phyloP scores from a whole-genome alignment of 2,329 filamentous ascomycete species.

The Aspergillus caelatus region DNA sequence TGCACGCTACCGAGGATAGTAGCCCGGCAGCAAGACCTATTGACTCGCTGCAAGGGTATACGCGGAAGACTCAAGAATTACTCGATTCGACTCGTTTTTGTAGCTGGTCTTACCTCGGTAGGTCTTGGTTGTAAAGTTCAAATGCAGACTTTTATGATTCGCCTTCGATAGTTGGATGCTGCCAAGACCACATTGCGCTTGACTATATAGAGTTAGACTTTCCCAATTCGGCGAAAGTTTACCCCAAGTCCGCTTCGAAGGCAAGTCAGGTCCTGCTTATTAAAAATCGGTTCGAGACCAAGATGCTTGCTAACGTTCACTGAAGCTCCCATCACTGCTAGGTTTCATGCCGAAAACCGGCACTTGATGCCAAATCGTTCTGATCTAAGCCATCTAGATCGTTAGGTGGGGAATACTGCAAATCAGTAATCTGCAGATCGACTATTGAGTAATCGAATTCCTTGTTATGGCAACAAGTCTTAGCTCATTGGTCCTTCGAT shows the following conservation, averaged over 20 bases:
- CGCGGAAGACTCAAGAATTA: too few species aligned
- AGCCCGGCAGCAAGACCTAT: too few species aligned
- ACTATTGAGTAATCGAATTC: not conserved
- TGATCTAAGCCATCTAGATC: not conserved
- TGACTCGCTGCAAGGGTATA: too few species aligned
- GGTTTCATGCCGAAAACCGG: not conserved
- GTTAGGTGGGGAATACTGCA: not conserved
- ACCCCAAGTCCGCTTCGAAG: not conserved
- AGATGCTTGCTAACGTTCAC: not conserved
- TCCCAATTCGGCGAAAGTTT: not conserved
- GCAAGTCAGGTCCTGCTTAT: not conserved
- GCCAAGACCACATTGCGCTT: not conserved
- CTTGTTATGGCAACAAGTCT: not conserved
- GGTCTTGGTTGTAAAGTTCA: not conserved
- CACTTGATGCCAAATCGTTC: not conserved
- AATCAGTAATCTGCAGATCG: not conserved
- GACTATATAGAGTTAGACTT: not conserved
- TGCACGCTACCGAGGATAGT: too few species aligned
- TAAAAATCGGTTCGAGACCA: not conserved
- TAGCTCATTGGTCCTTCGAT: not conserved
- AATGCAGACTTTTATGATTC: not conserved
- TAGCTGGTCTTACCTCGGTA: not conserved
- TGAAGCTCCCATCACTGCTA: not conserved
- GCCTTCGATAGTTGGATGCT: not conserved
- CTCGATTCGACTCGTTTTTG: too few species aligned